phyloP scores from a whole-genome alignment of 352 stramenopile genomes.

The Peronospora farinosa region DNA sequence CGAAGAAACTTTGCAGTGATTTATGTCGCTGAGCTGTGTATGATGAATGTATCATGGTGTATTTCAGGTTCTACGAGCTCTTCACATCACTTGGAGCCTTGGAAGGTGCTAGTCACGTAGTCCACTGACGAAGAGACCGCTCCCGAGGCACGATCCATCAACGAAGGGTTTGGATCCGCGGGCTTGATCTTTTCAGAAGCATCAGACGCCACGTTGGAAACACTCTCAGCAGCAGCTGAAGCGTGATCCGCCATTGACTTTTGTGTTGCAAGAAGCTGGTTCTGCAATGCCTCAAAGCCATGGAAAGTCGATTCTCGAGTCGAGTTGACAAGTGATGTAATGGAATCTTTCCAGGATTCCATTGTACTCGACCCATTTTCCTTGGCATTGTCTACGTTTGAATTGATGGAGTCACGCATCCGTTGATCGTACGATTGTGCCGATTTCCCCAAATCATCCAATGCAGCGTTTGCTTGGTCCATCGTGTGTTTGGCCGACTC shows the following conservation, averaged over 20 bases:
- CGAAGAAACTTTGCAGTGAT: too few species aligned
- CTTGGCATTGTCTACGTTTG: slow-evolving; percentile 22
- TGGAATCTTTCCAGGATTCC: slow-evolving; percentile 22
- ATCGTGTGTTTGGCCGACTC: slow-evolving; percentile 27
- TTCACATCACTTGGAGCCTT: not conserved
- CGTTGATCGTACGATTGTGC: slow-evolving; percentile 18
- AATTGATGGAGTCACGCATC: slow-evolving; percentile 18
- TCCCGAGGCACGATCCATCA: slow-evolving; percentile 23
- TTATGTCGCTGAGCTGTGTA: too few species aligned
- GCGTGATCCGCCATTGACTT: slow-evolving; percentile 24
- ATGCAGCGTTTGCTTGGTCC: slow-evolving; percentile 24
- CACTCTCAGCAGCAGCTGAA: slow-evolving; percentile 4
- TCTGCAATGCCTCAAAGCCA: slow-evolving; percentile 36
- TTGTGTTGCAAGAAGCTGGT: slow-evolving; percentile 24
- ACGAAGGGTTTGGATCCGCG: slow-evolving; percentile 16
- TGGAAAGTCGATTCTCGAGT: slow-evolving; percentile 32
- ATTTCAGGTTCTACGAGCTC: slow-evolving; percentile 11
- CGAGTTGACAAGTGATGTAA: slow-evolving; percentile 24
- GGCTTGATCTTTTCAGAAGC: slow-evolving; percentile 13
- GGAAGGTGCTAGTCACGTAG: slow-evolving; percentile 16
- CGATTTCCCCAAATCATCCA: slow-evolving; percentile 26
- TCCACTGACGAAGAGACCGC: slow-evolving; percentile 12
- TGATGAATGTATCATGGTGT: too few species aligned
- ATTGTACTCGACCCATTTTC: slow-evolving; percentile 14
- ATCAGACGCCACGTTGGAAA: slow-evolving; percentile 22